Conservation (phyloP, 2,329 filamentous ascomycete species). For the Coniochaeta hoffmannii region DNA sequence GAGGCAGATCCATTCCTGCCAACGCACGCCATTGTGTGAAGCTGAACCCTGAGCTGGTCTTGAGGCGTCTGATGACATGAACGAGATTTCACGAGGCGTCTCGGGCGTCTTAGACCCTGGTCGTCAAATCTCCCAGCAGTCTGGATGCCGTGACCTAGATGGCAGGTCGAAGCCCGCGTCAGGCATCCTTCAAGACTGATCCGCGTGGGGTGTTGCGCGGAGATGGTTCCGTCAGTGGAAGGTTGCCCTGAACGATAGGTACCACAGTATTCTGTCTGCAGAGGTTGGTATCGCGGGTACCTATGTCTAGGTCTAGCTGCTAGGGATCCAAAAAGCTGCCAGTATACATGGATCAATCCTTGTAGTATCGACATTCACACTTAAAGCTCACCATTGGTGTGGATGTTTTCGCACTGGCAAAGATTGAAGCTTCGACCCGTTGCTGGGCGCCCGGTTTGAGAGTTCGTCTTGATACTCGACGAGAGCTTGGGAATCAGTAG, state of each 20-base stretch:
- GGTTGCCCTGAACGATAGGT: no score
- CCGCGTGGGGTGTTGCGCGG: background rate
- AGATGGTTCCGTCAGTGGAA: background rate
- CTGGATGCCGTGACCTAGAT: background rate
- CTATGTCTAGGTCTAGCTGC: no score
- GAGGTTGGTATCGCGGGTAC: background rate
- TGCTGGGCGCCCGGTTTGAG: slow-evolving; percentile 51
- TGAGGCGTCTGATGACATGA: background rate
- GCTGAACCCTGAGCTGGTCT: background rate
- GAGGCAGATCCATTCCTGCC: background rate
- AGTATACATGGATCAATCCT: slow-evolving; percentile 1
- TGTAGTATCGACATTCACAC: slow-evolving; percentile 42
- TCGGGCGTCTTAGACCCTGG: background rate
- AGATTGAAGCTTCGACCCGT: slow-evolving; percentile 39
- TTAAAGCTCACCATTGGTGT: slow-evolving; percentile 34
- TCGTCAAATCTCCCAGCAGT: background rate
- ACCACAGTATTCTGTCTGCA: background rate
- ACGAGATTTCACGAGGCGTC: background rate
- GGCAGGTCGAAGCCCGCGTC: background rate
- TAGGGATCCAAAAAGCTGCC: background rate
- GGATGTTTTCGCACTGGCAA: slow-evolving; percentile 51
- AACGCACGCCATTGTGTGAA: background rate
- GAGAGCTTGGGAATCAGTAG: slow-evolving; percentile 52
- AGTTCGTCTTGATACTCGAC: slow-evolving; percentile 45
- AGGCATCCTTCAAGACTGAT: background rate